phyloP scores from a whole-genome alignment of 495 filamentous ascomycete genomes.

The Neurospora tetraspora region DNA sequence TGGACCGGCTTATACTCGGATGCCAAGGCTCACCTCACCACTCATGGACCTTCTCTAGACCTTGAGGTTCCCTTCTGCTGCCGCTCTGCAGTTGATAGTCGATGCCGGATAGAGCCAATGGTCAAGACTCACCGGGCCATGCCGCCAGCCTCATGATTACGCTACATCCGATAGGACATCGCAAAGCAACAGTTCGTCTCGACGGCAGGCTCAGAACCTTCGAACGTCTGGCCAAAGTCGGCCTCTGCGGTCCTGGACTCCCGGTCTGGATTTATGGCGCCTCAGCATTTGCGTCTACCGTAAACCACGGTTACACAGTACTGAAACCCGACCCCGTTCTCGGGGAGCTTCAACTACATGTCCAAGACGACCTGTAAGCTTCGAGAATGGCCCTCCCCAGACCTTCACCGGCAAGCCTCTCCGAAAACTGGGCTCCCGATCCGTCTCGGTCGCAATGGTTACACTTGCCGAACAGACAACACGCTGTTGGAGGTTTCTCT shows the following conservation, averaged over 20 bases:
- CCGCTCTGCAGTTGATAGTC: constrained; percentile 3
- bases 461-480: background rate
- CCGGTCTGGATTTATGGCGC: background rate
- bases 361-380: background rate
- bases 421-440: background rate
- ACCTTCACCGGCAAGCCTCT: background rate
- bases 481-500: background rate
- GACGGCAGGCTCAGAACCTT: background rate
- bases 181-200: background rate
- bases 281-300: background rate
- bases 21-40: background rate
- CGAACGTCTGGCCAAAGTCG: background rate
- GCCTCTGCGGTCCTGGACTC: background rate
- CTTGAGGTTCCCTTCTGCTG: background rate
- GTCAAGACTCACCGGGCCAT: constrained; percentile 16
- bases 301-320: background rate
- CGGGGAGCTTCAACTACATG: background rate
- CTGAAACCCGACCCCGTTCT: background rate
- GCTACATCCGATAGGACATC: constrained; percentile 21
- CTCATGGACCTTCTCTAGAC: background rate
- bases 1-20: background rate
- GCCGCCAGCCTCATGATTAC: constrained; percentile 25
- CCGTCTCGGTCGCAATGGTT: background rate
- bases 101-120: constrained; percentile 9
- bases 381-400: background rate